phyloP scores from a whole-genome alignment of 345 rosid genomes.

The Lepidium africanum region DNA sequence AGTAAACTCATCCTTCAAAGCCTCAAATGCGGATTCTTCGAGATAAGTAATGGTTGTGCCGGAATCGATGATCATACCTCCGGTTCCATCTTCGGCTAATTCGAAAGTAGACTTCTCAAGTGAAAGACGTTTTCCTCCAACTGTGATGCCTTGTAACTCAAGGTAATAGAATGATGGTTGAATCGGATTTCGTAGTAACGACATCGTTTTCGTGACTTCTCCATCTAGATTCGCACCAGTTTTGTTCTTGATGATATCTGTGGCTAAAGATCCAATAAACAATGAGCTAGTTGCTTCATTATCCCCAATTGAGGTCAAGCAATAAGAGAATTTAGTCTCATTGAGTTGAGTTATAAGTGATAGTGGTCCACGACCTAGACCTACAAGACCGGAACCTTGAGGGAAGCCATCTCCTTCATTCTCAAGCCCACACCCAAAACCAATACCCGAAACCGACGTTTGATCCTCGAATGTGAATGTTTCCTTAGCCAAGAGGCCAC shows the following conservation, averaged over 20 bases:
- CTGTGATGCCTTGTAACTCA: conserved; percentile 72
- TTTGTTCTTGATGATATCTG: background rate
- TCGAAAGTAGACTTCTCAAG: conserved; percentile 57
- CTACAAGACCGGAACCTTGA: conserved; percentile 84
- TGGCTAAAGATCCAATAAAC: conserved; percentile 39
- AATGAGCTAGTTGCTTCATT: conserved; percentile 45
- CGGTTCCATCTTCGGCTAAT: conserved; percentile 62
- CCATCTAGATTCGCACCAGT: background rate
- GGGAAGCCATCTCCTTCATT: conserved; percentile 80
- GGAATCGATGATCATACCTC: conserved; percentile 86
- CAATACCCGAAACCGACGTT: conserved; percentile 39
- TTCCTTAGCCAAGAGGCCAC: conserved; percentile 53
- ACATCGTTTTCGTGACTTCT: conserved; percentile 35
- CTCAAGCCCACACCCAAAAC: conserved; percentile 79
- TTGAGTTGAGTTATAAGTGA: conserved; percentile 76
- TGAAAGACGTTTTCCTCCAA: conserved; percentile 55
- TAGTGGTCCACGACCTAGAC: conserved; percentile 68
- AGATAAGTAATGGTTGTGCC: conserved; percentile 88
- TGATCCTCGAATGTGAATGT: conserved; percentile 58
- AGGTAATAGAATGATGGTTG: conserved; percentile 94
- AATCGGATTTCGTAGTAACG: conserved; percentile 48
- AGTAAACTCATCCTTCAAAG: conserved; percentile 46
- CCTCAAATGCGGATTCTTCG: conserved; percentile 44
- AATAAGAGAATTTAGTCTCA: conserved; percentile 71
- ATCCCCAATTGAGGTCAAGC: conserved; percentile 64